Conservation (phyloP, 78 protist species). For the Emiliania huxleyi region DNA sequence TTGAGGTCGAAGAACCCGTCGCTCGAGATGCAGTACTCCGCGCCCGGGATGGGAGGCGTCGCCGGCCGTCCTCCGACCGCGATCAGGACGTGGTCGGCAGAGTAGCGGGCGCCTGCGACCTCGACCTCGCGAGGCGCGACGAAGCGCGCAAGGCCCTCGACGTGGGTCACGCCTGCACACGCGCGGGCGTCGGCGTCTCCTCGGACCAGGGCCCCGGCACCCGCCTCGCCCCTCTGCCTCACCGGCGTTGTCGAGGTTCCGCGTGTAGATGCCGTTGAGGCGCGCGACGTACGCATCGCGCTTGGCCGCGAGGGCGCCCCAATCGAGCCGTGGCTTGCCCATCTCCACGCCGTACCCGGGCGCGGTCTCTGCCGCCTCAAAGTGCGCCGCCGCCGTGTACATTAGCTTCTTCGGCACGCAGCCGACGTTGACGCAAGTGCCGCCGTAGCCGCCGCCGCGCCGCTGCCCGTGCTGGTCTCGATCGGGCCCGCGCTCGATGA, state of each 20-base stretch:
- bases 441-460: slow-evolving; percentile 59
- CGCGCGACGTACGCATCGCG: slow-evolving; percentile 77
- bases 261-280: slow-evolving; percentile 76
- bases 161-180: background rate
- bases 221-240: too few species aligned
- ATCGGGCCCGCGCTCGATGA: slow-evolving; percentile 47
- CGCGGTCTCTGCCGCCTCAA: slow-evolving; percentile 30
- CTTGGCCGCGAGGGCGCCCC: slow-evolving; percentile 51
- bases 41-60: slow-evolving; percentile 74
- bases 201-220: too few species aligned
- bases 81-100: slow-evolving; percentile 77
- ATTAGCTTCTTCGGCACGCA: slow-evolving; percentile 94
- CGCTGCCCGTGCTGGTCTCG: background rate
- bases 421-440: slow-evolving; percentile 94
- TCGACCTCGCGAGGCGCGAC: slow-evolving; percentile 60
- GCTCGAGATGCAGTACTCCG: slow-evolving; percentile 63
- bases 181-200: too few species aligned
- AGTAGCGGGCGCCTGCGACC: slow-evolving; percentile 45
- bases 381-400: slow-evolving; percentile 63
- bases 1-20: slow-evolving; percentile 79
- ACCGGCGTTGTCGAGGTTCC: slow-evolving; percentile 40
- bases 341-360: slow-evolving; percentile 66
- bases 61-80: slow-evolving; percentile 78
- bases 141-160: slow-evolving; percentile 68
- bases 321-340: slow-evolving; percentile 35